Conservation (phyloP, 1,284 basidiomycete species). For the Xerocomus minutiporus region DNA sequence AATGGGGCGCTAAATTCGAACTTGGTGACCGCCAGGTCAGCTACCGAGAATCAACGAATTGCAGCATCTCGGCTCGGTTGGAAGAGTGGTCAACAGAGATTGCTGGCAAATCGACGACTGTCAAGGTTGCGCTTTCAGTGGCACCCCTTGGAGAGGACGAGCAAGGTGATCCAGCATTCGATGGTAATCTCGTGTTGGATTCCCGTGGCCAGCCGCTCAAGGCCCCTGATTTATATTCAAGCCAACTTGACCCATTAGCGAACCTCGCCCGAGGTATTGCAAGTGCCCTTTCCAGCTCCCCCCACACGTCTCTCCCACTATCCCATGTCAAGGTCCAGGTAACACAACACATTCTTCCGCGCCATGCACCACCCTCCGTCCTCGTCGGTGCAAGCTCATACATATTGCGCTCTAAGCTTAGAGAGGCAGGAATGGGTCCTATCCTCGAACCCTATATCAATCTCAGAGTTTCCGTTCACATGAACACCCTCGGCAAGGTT, state of each 20-base stretch:
- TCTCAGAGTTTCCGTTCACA: slow-evolving; percentile 61
- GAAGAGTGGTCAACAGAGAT: slow-evolving; percentile 60
- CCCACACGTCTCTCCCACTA: slow-evolving; percentile 66
- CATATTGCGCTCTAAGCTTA: slow-evolving; percentile 57
- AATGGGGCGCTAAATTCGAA: slow-evolving; percentile 77
- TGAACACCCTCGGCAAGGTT: slow-evolving; percentile 65
- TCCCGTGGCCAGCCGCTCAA: slow-evolving; percentile 47
- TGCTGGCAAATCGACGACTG: slow-evolving; percentile 45
- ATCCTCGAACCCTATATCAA: slow-evolving; percentile 71
- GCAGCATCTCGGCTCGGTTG: slow-evolving; percentile 26
- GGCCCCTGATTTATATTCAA: slow-evolving; percentile 46
- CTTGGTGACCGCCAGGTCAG: slow-evolving; percentile 76
- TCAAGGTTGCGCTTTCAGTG: slow-evolving; percentile 50
- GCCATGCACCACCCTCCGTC: slow-evolving; percentile 43
- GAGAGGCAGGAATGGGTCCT: slow-evolving; percentile 58
- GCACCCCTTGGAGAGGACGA: slow-evolving; percentile 52
- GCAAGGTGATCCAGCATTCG: slow-evolving; percentile 63
- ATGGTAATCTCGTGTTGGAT: slow-evolving; percentile 67
- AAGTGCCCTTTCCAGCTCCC: slow-evolving; percentile 69
- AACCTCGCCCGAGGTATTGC: slow-evolving; percentile 64
- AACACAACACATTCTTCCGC: slow-evolving; percentile 39
- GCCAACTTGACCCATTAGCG: slow-evolving; percentile 41
- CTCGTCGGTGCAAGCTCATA: slow-evolving; percentile 63
- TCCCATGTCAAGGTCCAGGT: slow-evolving; percentile 60
- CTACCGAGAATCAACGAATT: slow-evolving; percentile 69